Conservation (phyloP, 169 alveolate genomes). For the Cryptosporidium andersoni region DNA sequence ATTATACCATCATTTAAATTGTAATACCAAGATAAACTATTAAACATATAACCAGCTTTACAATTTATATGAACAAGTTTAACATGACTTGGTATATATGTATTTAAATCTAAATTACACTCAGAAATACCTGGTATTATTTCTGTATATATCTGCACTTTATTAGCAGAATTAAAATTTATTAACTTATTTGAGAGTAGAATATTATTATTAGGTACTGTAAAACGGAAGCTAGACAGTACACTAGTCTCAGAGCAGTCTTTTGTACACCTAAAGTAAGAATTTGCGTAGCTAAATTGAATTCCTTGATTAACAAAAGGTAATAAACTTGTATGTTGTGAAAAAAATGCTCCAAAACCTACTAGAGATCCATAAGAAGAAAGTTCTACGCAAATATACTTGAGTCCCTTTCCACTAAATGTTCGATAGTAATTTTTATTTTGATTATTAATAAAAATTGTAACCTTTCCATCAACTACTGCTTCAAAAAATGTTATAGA, state of each 20-base stretch:
- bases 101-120: too few species aligned
- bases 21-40: constrained; percentile 21
- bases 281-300: not conserved
- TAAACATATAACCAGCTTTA: constrained; percentile 58
- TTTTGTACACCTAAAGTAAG: too few species aligned
- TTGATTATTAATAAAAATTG: constrained; percentile 36
- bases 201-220: too few species aligned
- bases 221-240: too few species aligned
- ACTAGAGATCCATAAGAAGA: constrained; percentile 35
- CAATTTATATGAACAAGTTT: constrained; percentile 6
- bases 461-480: constrained; percentile 36
- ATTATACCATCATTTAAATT: constrained; percentile 25
- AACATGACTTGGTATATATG: too few species aligned
- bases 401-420: constrained; percentile 39
- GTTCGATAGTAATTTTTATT: constrained; percentile 34
- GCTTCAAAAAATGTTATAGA: constrained; percentile 45
- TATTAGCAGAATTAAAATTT: too few species aligned
- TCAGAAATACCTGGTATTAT: too few species aligned
- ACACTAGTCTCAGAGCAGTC: too few species aligned
- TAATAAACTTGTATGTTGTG: constrained; percentile 4
- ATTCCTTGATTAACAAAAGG: constrained; percentile 56
- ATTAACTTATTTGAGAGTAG: too few species aligned
- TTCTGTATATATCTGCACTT: too few species aligned
- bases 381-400: constrained; percentile 58
- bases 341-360: constrained; percentile 64